These are phyloP conservation scores for Aspergillus piperis DNA, from an alignment of 2,329 filamentous ascomycete species.

Conservation along the genomic window DNA sequence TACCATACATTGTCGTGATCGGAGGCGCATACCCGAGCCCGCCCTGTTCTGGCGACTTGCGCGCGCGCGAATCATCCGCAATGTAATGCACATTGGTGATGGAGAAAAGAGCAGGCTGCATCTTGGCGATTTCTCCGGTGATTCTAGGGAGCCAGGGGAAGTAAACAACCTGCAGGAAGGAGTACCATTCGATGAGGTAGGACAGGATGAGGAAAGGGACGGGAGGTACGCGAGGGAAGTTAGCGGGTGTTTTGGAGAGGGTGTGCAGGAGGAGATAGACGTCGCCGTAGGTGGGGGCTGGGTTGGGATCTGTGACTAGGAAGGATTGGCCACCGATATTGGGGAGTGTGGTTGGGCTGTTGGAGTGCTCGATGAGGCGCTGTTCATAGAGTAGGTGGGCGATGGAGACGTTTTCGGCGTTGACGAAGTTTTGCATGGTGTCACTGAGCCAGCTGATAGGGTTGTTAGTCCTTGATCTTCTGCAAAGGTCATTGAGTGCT, in stretches of 20 bases:
- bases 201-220: conserved; percentile 33
- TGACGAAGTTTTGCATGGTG: conserved; percentile 54
- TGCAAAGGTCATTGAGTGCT: too few species aligned
- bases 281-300: conserved; percentile 40
- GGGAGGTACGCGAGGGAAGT: conserved; percentile 29
- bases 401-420: conserved; percentile 55
- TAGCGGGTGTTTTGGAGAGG: conserved; percentile 32
- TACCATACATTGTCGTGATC: conserved; percentile 34
- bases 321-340: conserved; percentile 51
- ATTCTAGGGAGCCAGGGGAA: conserved; percentile 29
- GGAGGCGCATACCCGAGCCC: conserved; percentile 37
- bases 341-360: conserved; percentile 22
- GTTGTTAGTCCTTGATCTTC: neutral
- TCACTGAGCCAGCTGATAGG: conserved; percentile 45
- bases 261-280: conserved; percentile 34
- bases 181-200: conserved; percentile 36
- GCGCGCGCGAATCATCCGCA: conserved; percentile 33
- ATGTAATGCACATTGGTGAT: conserved; percentile 32
- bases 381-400: conserved; percentile 57
- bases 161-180: conserved; percentile 30
- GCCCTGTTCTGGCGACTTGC: conserved; percentile 27
- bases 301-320: conserved; percentile 54
- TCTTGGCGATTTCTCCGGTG: conserved; percentile 27
- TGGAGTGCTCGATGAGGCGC: conserved; percentile 46
- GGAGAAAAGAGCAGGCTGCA: conserved; percentile 37